Evolutionary conservation across 306 rosid species (phyloP), one percentile per base, ranked within the genome.

Genomic region (Castanopsis chinensis): DNA sequence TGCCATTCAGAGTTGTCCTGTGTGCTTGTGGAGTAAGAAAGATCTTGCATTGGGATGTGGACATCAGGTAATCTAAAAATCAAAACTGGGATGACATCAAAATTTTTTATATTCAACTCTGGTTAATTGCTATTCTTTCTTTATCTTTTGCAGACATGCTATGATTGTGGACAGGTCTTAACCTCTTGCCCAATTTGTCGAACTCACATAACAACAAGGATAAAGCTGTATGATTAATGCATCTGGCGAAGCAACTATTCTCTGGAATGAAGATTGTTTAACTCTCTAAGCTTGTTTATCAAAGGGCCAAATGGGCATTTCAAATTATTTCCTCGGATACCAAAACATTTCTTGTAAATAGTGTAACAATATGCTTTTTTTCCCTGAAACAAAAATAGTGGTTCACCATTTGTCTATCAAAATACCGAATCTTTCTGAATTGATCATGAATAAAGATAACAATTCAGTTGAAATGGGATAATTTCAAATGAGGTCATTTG

Each of bases 41-140:
- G 72, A 68, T 68, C 27, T 35, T 35, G 72, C 72, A 35, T 9
- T 68, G 72, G 72, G 72, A 68, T 68, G 72, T 35, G 72, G 72
- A 19, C 72, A 68, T 35, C 72, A 68, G 72, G 72, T 68, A 68
- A 35, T 68, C 28, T 19, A 11, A 68, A 32, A 67, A 7, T 12
- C 3, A 4, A 68, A 68, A n/a, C 7, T 37, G 25, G 17, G 4
- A 9, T 35, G 49, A 68, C 51, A 30, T 32, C 20, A 35, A 14
- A 14, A 63, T 27, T 35, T 33, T 13, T 18, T 35, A 18, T 19
- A 23, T 35, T 68, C 52, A 35, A 14, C 72, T 37, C 49, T 68
- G 41, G 41, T 21, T 33, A 33, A 9, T 19, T 19, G 17, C 53
- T 49, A 49, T 10, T 49, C 53, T 49, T 3, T 68, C 52, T 68